phyloP scores from a whole-genome alignment of 2,329 filamentous ascomycete species.

The Stachybotrys chlorohalonatus region DNA sequence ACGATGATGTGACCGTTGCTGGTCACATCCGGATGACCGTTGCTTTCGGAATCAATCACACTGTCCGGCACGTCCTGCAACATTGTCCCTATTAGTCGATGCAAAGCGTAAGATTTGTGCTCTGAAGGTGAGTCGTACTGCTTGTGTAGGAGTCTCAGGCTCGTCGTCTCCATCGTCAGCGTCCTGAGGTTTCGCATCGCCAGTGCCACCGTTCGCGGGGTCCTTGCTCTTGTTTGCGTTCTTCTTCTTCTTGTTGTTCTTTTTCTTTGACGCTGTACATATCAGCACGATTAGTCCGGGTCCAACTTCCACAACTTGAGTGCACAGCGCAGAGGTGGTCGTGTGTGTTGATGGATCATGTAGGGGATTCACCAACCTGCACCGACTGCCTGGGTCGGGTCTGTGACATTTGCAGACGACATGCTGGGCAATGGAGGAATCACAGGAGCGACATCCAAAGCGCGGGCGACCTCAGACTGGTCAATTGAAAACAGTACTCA shows the following conservation, averaged over 20 bases:
- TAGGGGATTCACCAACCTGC: slow-evolving; percentile 20
- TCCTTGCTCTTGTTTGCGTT: slow-evolving; percentile 40
- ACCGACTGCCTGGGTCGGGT: slow-evolving; percentile 24
- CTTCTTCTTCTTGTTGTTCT: slow-evolving; percentile 52
- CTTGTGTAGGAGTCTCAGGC: slow-evolving; percentile 27
- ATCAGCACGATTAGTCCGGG: slow-evolving; percentile 19
- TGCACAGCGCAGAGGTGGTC: slow-evolving; percentile 5
- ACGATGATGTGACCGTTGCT: slow-evolving; percentile 26
- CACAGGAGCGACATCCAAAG: slow-evolving; percentile 13
- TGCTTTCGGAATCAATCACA: slow-evolving; percentile 17
- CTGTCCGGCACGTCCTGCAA: slow-evolving; percentile 18
- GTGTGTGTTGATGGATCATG: background rate
- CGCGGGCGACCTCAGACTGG: slow-evolving; percentile 6
- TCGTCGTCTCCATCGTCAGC: slow-evolving; percentile 35
- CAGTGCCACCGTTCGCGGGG: slow-evolving; percentile 22
- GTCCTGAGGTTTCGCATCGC: slow-evolving; percentile 17
- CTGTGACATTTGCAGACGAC: slow-evolving; percentile 27
- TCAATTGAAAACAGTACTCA: background rate
- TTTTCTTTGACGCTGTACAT: slow-evolving; percentile 40
- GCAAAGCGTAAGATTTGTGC: slow-evolving; percentile 3
- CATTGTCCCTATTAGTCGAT: background rate
- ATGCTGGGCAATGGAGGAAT: slow-evolving; percentile 19
- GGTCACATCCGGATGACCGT: slow-evolving; percentile 28
- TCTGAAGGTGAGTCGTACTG: slow-evolving; percentile 13
- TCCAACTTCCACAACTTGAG: slow-evolving; percentile 8